A percentile compares a stretch with the other conserved stretches of the same genome.
phyloP scores from a whole-genome alignment of 2,329 filamentous ascomycete species.

The Alternaria rosae region DNA sequence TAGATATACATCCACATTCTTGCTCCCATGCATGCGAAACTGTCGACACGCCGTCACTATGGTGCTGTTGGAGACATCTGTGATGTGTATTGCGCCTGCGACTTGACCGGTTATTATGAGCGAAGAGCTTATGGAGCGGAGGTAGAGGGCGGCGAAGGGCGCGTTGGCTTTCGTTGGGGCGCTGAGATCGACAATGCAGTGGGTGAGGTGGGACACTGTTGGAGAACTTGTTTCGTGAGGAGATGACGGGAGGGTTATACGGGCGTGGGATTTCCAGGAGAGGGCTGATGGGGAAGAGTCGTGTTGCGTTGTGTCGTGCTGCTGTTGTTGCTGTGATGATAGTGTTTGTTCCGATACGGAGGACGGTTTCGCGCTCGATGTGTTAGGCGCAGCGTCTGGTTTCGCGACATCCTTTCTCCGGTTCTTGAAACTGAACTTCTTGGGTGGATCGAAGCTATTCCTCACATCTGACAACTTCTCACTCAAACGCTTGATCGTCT shows the following conservation, averaged over 20 bases:
- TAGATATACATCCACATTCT: conserved; percentile 82
- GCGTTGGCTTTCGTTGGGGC: conserved; percentile 60
- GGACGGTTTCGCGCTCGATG: background rate
- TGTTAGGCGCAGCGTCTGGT: background rate
- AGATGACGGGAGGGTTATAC: conserved; percentile 78
- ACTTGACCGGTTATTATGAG: conserved; percentile 82
- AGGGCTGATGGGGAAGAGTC: background rate
- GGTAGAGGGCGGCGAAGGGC: conserved; percentile 70
- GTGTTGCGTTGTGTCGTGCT: conserved; percentile 17
- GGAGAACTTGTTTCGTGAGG: conserved; percentile 76
- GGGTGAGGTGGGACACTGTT: conserved; percentile 71
- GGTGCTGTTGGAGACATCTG: conserved; percentile 73
- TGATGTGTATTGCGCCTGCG: conserved; percentile 83
- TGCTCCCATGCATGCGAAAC: conserved; percentile 89
- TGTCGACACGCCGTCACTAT: conserved; percentile 79
- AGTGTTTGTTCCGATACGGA: conserved; percentile 23
- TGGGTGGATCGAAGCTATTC: conserved; percentile 70
- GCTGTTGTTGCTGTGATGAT: conserved; percentile 46
- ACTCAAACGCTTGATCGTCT: conserved; percentile 81
- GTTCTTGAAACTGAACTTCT: conserved; percentile 83
- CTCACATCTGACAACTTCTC: conserved; percentile 78
- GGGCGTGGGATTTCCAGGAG: conserved; percentile 50
- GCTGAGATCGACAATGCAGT: conserved; percentile 83
- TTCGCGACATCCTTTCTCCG: conserved; percentile 60
- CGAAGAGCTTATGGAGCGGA: conserved; percentile 74